These are phyloP conservation scores for Nasturtium officinale DNA, from an alignment of 345 rosid genomes.

Conservation along the genomic window DNA sequence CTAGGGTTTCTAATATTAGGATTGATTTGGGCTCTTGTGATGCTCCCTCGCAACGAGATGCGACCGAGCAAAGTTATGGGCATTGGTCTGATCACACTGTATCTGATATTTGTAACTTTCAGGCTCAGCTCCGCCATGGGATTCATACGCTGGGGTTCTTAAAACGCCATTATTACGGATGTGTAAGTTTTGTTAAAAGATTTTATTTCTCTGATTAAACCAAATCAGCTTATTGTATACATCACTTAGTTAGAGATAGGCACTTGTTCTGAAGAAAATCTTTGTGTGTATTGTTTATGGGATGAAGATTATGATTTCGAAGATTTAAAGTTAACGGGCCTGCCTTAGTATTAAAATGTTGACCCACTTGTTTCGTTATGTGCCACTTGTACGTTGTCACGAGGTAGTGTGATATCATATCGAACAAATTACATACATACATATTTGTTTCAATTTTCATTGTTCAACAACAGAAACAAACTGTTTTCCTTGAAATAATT, in stretches of 20 bases:
- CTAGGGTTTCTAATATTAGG: constrained; percentile 72
- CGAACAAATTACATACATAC: too few species aligned
- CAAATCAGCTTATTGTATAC: constrained; percentile 12
- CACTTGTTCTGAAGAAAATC: constrained; percentile 1
- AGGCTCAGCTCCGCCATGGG: constrained; percentile 51
- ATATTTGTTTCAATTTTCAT: not conserved
- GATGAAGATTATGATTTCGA: not conserved
- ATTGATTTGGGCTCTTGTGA: constrained; percentile 68
- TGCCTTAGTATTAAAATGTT: not conserved
- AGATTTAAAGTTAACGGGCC: not conserved
- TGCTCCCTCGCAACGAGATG: constrained; percentile 75
- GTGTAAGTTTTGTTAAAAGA: not conserved
- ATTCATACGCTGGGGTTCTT: constrained; percentile 43
- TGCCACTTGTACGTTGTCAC: not conserved
- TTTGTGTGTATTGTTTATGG: constrained; percentile 17
- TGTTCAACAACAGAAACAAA: not conserved
- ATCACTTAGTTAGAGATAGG: constrained; percentile 14
- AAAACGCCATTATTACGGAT: constrained; percentile 14
- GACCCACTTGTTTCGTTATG: not conserved
- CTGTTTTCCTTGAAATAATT: not conserved
- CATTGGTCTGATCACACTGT: constrained; percentile 50
- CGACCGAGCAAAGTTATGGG: constrained; percentile 63
- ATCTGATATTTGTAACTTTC: constrained; percentile 50
- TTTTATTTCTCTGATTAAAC: not conserved
- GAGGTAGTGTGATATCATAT: not conserved